Conservation (phyloP, 164 flowering plant species). For the Saururus chinensis region DNA sequence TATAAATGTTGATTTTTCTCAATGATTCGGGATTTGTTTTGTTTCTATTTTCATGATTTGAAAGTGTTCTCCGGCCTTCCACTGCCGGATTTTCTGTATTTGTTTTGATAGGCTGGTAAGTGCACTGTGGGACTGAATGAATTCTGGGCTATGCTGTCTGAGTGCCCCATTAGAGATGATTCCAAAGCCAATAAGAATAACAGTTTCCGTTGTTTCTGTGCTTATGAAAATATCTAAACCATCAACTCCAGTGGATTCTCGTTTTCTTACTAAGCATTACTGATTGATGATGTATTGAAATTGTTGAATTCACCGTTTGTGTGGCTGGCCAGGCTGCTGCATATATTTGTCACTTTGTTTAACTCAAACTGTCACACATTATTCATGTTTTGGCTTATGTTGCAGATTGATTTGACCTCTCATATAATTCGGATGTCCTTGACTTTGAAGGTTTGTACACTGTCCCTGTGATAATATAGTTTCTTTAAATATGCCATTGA, state of each 20-base stretch:
- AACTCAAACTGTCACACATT: not conserved
- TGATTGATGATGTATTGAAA: not conserved
- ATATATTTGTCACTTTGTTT: not conserved
- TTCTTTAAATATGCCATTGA: not conserved
- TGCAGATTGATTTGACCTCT: conserved; percentile 91
- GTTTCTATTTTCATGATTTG: too few relatives aligned
- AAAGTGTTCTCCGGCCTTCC: too few relatives aligned
- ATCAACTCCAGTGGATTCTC: too few relatives aligned
- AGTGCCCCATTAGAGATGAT: not conserved
- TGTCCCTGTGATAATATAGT: too few relatives aligned
- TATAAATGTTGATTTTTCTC: too few relatives aligned
- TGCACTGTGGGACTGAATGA: not conserved
- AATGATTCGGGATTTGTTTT: too few relatives aligned
- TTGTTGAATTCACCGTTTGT: not conserved
- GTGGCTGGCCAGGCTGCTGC: not conserved
- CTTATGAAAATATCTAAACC: too few relatives aligned
- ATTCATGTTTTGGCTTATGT: conserved; percentile 1
- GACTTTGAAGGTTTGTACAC: conserved; percentile 63
- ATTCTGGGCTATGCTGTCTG: not conserved
- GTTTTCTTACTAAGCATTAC: not conserved
- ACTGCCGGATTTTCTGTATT: not conserved
- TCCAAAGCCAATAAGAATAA: not conserved
- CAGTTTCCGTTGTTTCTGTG: too few relatives aligned
- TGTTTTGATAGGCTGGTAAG: too few relatives aligned
- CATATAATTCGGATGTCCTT: conserved; percentile 65